phyloP scores from a whole-genome alignment of 768 basidiomycete species.

The Leccinum variicolor region DNA sequence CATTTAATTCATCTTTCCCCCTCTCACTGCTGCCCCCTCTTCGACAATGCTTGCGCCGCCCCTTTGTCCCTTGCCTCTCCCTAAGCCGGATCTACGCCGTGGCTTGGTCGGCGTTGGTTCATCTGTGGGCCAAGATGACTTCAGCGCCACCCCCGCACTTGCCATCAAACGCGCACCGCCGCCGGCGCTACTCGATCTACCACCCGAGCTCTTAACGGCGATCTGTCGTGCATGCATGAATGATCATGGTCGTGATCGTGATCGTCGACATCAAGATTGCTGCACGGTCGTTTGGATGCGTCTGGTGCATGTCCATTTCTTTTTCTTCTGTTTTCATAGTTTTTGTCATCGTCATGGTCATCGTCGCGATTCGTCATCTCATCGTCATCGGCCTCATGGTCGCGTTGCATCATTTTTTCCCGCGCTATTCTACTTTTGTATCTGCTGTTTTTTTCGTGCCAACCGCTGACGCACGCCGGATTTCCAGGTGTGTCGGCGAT shows the following conservation, averaged over 20 bases:
- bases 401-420: too few relatives aligned
- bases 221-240: slow-evolving; percentile 5
- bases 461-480: not conserved
- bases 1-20: not conserved
- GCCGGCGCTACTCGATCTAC: slow-evolving; percentile 11
- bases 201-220: slow-evolving; percentile 10
- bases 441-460: not conserved
- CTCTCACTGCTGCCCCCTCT: not conserved
- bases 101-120: not conserved
- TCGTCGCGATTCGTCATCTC: too few relatives aligned
- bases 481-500: slow-evolving; percentile 20
- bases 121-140: not conserved
- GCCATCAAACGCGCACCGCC: not conserved
- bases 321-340: too few relatives aligned
- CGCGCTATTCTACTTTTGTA: not conserved
- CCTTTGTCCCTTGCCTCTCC: not conserved
- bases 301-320: slow-evolving; percentile 5
- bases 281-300: slow-evolving; percentile 11
- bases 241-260: not conserved
- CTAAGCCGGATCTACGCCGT: not conserved
- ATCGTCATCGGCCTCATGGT: not conserved
- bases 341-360: not conserved
- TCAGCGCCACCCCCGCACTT: not conserved
- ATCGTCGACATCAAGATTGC: slow-evolving; percentile 2
- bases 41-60: not conserved